phyloP scores from a whole-genome alignment of 768 basidiomycete genomes.

The Leccinellum albellum region DNA sequence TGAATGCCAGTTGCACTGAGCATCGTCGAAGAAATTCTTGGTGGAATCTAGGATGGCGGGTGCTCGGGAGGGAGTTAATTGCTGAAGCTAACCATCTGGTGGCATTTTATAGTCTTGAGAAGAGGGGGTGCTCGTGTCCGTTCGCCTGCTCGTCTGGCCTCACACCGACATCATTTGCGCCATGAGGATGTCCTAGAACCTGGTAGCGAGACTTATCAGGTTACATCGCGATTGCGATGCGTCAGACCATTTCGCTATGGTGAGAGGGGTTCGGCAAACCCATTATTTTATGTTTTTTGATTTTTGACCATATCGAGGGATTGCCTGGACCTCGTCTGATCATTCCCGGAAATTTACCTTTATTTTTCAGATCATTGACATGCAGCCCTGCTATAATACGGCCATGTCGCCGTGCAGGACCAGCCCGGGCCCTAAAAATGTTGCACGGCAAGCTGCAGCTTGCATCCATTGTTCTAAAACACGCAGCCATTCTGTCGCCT shows the following conservation, averaged over 20 bases:
- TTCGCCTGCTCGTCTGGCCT: constrained; percentile 8
- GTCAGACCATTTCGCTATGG: constrained; percentile 16
- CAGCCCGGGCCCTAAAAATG: constrained; percentile 6
- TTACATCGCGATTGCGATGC: constrained; percentile 26
- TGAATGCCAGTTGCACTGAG: neutral
- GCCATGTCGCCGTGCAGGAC: constrained; percentile 7
- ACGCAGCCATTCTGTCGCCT: constrained; percentile 5
- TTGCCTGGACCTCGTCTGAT: constrained; percentile 19
- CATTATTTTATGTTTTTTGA: constrained; percentile 21
- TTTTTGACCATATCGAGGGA: constrained; percentile 27
- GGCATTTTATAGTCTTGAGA: constrained; percentile 26
- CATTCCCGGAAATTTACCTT: constrained; percentile 22
- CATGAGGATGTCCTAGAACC: constrained; percentile 22
- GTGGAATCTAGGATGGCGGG: constrained; percentile 6
- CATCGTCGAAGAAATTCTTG: neutral
- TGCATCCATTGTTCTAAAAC: constrained; percentile 9
- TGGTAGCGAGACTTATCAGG: constrained; percentile 22
- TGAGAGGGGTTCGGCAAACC: constrained; percentile 27
- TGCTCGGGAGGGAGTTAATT: constrained; percentile 5
- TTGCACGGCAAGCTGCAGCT: constrained; percentile 5
- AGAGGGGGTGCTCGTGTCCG: constrained; percentile 15
- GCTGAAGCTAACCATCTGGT: constrained; percentile 13
- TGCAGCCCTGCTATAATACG: constrained; percentile 14
- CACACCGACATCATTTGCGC: constrained; percentile 9
- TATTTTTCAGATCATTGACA: constrained; percentile 20